Base-by-base conservation (phyloP, 306 rosid genomes). In the Begonia peltatifolia region DNA sequence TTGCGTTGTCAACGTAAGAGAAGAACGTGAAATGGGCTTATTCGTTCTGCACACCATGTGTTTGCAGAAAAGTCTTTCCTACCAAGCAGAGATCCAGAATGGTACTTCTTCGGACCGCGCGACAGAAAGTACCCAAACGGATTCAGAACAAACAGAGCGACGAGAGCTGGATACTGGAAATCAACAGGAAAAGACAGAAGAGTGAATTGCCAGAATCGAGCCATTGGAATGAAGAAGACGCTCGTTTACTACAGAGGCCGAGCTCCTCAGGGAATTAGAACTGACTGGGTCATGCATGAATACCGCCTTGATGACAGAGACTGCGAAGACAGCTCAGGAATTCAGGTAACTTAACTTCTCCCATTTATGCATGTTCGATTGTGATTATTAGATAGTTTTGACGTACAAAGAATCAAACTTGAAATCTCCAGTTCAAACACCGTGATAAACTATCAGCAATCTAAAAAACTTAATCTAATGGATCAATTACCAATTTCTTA, bases 221-320 rank as follows among this genome's bases (percentile, higher is more conserved):
- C 92, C 42, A 90, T 90, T 50, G 99, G 99, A 38, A 90, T 90
- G 99, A 90, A 90, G 94, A 90, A 90, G 65, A 90, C 99, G 9
- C 66, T 90, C 57, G 99, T 90, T 41, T 90, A 90, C 68, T 90
- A 90, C 57, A 74, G 78, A 73, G 99, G 99, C 8, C 77, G 95
- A 56, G 99, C 99, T n/a, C 99, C 97, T 53, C 97, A 89, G 56
- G 97, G 97, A 9, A 80, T 89, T 50, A 58, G 97, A 46, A 89
- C 97, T 50, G 94, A 89, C 25, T 89, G 97, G 97, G 97, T 89
- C 1, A 89, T 89, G 97, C 97, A 89, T 54, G 97, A 89, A 57
- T 89, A 89, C 69, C 95, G 97, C 54, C 94, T 89, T 12, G 87
- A 89, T 13, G 90, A 89, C 50, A 88, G 82, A 53, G 87, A 82